These are phyloP conservation scores for Penicillium sp. DNA, from an alignment of 2,329 filamentous ascomycete species.

Conservation along the genomic window DNA sequence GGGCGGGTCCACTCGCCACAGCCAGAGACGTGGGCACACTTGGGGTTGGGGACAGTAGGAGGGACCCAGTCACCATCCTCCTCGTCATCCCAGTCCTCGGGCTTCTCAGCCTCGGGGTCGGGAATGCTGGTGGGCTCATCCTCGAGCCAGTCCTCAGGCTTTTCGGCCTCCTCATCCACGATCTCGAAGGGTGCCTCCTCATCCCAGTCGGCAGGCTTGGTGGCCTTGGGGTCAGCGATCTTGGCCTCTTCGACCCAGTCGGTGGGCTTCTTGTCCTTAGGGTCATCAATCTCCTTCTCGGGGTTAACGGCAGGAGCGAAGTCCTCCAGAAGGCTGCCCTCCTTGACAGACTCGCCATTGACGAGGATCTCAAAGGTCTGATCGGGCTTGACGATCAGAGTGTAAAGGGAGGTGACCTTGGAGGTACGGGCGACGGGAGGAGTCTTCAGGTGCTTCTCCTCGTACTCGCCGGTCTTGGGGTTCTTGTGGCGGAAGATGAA, in stretches of 20 bases:
- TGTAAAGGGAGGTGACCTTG: slow-evolving; percentile 95
- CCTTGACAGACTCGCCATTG: slow-evolving; percentile 84
- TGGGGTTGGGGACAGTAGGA: slow-evolving; percentile 89
- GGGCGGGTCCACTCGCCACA: slow-evolving; percentile 92
- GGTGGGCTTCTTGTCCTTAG: slow-evolving; percentile 88
- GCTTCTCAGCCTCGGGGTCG: slow-evolving; percentile 95
- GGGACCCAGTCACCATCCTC: slow-evolving; percentile 97
- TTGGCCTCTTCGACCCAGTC: slow-evolving; percentile 94
- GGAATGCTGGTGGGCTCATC: slow-evolving; percentile 78
- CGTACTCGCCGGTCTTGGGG: slow-evolving; percentile 98
- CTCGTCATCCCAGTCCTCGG: slow-evolving; percentile 99
- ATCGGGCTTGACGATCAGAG: slow-evolving; percentile 92
- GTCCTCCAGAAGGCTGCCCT: slow-evolving; percentile 89
- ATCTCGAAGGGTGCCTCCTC: slow-evolving; percentile 98
- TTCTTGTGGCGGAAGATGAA: slow-evolving; percentile 99
- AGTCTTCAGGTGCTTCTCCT: slow-evolving; percentile 95
- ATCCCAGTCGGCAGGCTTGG: slow-evolving; percentile 98
- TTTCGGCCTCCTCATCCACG: slow-evolving; percentile 85
- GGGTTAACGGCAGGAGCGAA: slow-evolving; percentile 95
- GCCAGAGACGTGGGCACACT: slow-evolving; percentile 89
- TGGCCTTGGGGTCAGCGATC: slow-evolving; percentile 88
- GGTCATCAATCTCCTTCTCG: slow-evolving; percentile 88
- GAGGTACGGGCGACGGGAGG: slow-evolving; percentile 82
- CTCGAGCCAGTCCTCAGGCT: slow-evolving; percentile 95
- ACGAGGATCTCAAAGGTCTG: slow-evolving; percentile 92